phyloP scores from a whole-genome alignment of 805 yeast genomes.

The Priceomyces carsonii region DNA sequence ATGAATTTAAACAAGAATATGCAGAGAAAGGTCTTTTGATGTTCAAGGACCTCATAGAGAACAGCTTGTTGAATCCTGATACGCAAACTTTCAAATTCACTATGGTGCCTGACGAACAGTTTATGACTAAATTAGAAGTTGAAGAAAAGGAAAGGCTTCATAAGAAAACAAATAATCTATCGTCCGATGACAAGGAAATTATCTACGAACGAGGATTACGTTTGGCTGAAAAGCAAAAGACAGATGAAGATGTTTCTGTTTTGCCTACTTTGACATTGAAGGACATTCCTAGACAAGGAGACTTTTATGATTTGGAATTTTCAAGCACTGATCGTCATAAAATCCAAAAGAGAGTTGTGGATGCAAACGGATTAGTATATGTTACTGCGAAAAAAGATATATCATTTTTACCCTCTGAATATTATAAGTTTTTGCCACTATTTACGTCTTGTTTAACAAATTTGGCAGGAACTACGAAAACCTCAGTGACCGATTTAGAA shows the following conservation, averaged over 20 bases:
- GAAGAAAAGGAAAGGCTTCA: slow-evolving; percentile 61
- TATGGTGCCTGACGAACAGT: slow-evolving; percentile 69
- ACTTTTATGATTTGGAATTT: slow-evolving; percentile 28
- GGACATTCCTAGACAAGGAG: slow-evolving; percentile 69
- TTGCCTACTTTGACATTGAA: slow-evolving; percentile 74
- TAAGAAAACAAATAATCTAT: slow-evolving; percentile 41
- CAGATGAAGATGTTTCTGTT: slow-evolving; percentile 70
- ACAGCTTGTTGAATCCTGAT: slow-evolving; percentile 46
- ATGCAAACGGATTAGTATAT: slow-evolving; percentile 82
- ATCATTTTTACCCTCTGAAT: slow-evolving; percentile 55
- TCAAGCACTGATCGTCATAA: slow-evolving; percentile 31
- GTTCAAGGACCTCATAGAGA: slow-evolving; percentile 59
- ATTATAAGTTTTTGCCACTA: slow-evolving; percentile 71
- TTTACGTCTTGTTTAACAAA: slow-evolving; percentile 80
- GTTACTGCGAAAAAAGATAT: slow-evolving; percentile 66
- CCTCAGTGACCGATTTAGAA: slow-evolving; percentile 78
- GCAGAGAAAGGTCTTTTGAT: slow-evolving; percentile 47
- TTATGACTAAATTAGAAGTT: slow-evolving; percentile 47
- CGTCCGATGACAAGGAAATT: slow-evolving; percentile 54
- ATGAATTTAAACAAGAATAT: slow-evolving; percentile 63
- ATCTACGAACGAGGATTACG: slow-evolving; percentile 61
- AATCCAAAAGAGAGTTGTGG: slow-evolving; percentile 53
- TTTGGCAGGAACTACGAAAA: slow-evolving; percentile 72
- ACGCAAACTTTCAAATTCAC: slow-evolving; percentile 66
- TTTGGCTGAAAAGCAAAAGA: slow-evolving; percentile 63